Evolutionary conservation across 345 rosid species (phyloP).

Genomic region (Crucihimalaya himalaica): DNA sequence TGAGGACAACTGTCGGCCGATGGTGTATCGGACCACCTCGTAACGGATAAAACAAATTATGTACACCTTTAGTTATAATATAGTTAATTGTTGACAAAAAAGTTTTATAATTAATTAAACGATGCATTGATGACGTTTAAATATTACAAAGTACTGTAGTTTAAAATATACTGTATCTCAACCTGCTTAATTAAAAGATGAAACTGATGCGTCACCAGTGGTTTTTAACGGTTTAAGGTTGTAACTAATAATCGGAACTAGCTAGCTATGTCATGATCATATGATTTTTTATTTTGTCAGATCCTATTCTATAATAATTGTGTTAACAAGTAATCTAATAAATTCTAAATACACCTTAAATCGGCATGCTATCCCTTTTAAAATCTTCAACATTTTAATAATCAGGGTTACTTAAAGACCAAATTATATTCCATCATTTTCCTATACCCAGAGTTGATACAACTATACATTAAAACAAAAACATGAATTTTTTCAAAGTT

Average conservation of each 20-base stretch:
- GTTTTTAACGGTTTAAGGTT: conserved; percentile 9
- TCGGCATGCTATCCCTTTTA: no score
- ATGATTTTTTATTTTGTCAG: background rate
- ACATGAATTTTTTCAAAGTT: no score
- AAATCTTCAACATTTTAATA: no score
- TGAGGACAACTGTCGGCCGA: conserved; percentile 34
- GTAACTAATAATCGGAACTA: conserved; percentile 6
- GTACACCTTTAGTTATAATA: conserved; percentile 4
- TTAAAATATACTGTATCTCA: background rate
- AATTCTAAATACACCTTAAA: no score
- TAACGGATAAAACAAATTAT: conserved; percentile 21
- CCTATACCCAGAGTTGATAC: no score
- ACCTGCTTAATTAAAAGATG: background rate
- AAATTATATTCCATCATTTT: no score
- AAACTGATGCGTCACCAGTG: background rate
- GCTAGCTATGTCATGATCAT: background rate
- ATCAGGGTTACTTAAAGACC: no score
- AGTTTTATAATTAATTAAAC: conserved; percentile 5
- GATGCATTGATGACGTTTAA: conserved; percentile 21
- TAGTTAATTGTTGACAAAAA: no score
- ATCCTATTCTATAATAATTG: background rate
- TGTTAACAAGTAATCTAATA: no score
- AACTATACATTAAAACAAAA: no score
- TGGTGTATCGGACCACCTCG: conserved; percentile 30
- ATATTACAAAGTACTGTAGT: no score